Evolutionary conservation across 2,329 filamentous ascomycete species (phyloP).

Genomic region (Botrytis fragariae): DNA sequence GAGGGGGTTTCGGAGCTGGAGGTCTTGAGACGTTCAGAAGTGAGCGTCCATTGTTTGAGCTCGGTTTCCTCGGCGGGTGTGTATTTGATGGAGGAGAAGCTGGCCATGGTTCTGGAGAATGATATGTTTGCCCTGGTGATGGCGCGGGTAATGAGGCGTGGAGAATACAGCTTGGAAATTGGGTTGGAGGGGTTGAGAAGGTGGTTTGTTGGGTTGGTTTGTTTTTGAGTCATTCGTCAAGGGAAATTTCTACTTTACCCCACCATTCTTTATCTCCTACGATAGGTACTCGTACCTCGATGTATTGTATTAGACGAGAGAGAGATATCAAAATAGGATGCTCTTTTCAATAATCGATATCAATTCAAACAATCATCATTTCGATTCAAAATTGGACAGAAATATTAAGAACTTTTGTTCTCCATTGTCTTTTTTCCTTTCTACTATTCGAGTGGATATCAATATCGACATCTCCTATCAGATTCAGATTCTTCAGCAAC

Average conservation of each 20-base stretch:
- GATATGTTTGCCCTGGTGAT: conserved; percentile 60
- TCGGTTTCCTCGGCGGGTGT: conserved; percentile 77
- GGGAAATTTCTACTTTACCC: conserved; percentile 14
- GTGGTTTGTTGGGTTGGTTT: neutral
- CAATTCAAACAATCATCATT: neutral
- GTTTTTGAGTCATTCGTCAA: conserved; percentile 11
- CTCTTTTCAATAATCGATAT: neutral
- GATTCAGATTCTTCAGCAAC: neutral
- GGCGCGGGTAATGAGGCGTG: conserved; percentile 34
- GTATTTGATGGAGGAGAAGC: conserved; percentile 68
- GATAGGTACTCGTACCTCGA: too few species aligned
- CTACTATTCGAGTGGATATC: neutral
- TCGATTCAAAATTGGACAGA: fast-evolving
- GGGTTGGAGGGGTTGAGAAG: conserved; percentile 11
- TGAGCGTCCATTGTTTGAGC: conserved; percentile 84
- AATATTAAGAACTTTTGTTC: neutral
- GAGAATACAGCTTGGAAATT: conserved; percentile 36
- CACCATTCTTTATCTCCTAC: neutral
- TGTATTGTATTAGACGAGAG: too few species aligned
- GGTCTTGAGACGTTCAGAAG: conserved; percentile 66
- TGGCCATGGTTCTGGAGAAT: conserved; percentile 56
- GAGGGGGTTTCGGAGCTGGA: conserved; percentile 54
- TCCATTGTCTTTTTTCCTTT: too few species aligned
- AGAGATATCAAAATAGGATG: neutral
- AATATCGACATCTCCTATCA: neutral